Conservation (phyloP, 2,329 filamentous ascomycete species). For the Colletotrichum spinosum region DNA sequence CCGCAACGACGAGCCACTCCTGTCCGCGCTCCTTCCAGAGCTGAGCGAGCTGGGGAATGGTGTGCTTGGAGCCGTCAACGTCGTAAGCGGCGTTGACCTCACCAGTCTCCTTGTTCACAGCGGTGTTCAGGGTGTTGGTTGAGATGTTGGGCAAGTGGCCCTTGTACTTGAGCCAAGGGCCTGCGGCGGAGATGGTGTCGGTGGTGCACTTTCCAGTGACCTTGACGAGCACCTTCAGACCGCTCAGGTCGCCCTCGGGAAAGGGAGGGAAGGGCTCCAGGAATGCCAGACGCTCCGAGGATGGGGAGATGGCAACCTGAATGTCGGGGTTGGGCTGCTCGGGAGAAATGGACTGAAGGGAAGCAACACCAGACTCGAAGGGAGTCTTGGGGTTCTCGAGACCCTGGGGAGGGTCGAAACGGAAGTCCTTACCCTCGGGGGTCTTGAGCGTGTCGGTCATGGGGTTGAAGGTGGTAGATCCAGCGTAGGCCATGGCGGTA, state of each 20-base stretch:
- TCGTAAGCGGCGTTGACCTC: conserved; percentile 96
- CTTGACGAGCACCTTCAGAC: conserved; percentile 91
- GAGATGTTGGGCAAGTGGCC: conserved; percentile 98
- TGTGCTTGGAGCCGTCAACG: conserved; percentile 76
- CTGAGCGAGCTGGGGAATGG: conserved; percentile 88
- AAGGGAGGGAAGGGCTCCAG: conserved; percentile 92
- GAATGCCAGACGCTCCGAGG: conserved; percentile 89
- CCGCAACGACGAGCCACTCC: conserved; percentile 94
- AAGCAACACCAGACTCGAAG: conserved; percentile 82
- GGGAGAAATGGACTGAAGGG: conserved; percentile 80
- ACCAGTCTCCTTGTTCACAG: conserved; percentile 89
- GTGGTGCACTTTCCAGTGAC: conserved; percentile 98
- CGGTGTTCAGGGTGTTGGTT: conserved; percentile 96
- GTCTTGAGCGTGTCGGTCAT: conserved; percentile 87
- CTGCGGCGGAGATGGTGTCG: conserved; percentile 96
- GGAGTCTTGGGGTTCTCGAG: conserved; percentile 69
- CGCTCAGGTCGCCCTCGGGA: conserved; percentile 78
- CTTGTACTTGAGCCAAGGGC: conserved; percentile 99
- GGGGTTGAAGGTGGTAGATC: conserved; percentile 94
- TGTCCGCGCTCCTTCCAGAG: conserved; percentile 81
- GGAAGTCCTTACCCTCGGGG: conserved; percentile 83
- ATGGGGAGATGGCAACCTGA: conserved; percentile 82
- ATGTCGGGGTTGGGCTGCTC: conserved; percentile 67
- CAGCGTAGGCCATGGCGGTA: conserved; percentile 94
- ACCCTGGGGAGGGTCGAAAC: conserved; percentile 84